Percentiles rank a stretch among this genome's conserved stretches.
Evolutionary conservation across 495 filamentous ascomycete genomes (phyloP).

Genomic region (Aspergillus coremiiformis): DNA sequence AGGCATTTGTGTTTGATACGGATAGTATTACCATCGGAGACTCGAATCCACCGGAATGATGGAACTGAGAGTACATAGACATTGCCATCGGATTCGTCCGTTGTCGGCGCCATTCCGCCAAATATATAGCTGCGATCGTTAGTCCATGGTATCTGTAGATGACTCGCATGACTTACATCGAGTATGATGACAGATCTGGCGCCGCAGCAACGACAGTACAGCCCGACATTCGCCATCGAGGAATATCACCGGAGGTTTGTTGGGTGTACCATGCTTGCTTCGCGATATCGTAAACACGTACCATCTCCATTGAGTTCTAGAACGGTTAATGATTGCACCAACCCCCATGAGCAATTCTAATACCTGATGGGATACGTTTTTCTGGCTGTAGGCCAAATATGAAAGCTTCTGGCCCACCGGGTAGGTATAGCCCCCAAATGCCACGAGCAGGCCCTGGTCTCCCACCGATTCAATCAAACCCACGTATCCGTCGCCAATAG

Average conservation of each 20-base stretch:
- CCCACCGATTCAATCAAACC: neutral
- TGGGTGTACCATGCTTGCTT: conserved; percentile 5
- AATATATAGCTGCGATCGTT: conserved; percentile 1
- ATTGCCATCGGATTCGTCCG: neutral
- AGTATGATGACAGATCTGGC: conserved; percentile 3
- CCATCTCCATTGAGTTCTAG: conserved; percentile 6
- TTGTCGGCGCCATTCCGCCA: neutral
- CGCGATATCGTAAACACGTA: conserved; percentile 4
- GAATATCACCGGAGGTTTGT: conserved; percentile 4
- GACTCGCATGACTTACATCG: conserved; percentile 1
- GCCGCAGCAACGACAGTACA: conserved; percentile 1
- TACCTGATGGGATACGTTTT: neutral
- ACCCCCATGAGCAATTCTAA: neutral
- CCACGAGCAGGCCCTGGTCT: neutral
- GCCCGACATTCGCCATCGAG: conserved; percentile 5
- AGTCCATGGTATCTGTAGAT: neutral
- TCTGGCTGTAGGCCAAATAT: neutral
- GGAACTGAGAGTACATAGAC: conserved; percentile 6
- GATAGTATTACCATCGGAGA: neutral
- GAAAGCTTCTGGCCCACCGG: neutral
- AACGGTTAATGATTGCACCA: neutral
- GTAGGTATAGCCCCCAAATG: conserved; percentile 3
- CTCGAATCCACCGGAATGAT: conserved; percentile 6
- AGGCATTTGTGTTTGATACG: conserved; percentile 4
- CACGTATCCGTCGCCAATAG: conserved; percentile 2